phyloP scores from a whole-genome alignment of 208 protist species.

The Tritrichomonas foetus region DNA sequence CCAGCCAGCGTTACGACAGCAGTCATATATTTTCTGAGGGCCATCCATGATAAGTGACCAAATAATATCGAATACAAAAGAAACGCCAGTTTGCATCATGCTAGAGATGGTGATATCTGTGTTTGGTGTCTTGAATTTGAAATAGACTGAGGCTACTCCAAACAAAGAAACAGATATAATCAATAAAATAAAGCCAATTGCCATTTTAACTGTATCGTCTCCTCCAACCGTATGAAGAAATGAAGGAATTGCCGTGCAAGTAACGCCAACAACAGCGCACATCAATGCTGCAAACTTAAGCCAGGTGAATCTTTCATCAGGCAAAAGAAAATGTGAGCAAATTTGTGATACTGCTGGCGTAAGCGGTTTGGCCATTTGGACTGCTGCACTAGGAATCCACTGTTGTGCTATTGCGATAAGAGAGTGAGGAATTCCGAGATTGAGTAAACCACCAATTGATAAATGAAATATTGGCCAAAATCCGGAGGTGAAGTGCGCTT shows the following conservation, averaged over 20 bases:
- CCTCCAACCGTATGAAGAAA: background rate
- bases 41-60: constrained; percentile 32
- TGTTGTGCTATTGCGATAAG: constrained; percentile 9
- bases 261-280: background rate
- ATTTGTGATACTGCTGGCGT: background rate
- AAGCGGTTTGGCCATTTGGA: background rate
- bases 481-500: background rate
- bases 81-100: background rate
- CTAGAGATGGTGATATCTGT: background rate
- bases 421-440: constrained; percentile 14
- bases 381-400: constrained; percentile 27
- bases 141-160: background rate
- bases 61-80: background rate
- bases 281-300: background rate
- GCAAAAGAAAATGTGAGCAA: background rate
- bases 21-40: background rate
- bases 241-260: background rate
- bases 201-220: background rate
- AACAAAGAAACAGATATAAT: background rate
- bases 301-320: background rate
- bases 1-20: background rate
- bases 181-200: background rate
- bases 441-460: background rate
- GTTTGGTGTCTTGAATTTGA: background rate
- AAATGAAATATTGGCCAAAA: background rate